Conservation (phyloP, 495 filamentous ascomycete genomes). For the Endocarpon pusillum region DNA sequence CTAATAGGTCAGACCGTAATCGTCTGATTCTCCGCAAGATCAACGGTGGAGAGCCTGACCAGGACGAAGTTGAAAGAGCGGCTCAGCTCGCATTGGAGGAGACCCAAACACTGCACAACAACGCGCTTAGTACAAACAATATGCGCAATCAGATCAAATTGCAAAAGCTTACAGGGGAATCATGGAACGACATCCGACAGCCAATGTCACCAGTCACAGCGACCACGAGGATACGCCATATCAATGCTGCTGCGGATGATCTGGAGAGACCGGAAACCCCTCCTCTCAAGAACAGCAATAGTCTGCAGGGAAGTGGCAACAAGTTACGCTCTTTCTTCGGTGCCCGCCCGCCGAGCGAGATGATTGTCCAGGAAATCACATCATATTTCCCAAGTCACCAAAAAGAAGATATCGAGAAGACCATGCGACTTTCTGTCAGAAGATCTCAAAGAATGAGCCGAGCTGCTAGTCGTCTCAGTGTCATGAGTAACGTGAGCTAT, state of each 20-base stretch:
- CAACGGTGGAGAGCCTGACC: constrained; percentile 68
- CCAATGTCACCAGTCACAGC: constrained; percentile 59
- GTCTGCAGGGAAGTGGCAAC: constrained; percentile 31
- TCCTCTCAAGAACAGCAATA: constrained; percentile 21
- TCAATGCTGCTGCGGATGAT: constrained; percentile 40
- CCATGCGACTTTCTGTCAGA: constrained; percentile 76
- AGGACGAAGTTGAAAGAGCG: constrained; percentile 62
- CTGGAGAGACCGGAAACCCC: constrained; percentile 37
- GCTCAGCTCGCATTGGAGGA: constrained; percentile 73
- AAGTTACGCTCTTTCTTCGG: constrained; percentile 70
- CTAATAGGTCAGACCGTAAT: constrained; percentile 52
- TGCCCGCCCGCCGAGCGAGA: constrained; percentile 79
- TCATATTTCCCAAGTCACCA: constrained; percentile 96
- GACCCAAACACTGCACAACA: constrained; percentile 49
- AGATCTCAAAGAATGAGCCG: constrained; percentile 79
- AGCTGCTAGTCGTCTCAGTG: constrained; percentile 78
- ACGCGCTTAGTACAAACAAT: constrained; percentile 43
- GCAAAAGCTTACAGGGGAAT: constrained; percentile 68
- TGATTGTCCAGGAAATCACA: constrained; percentile 88
- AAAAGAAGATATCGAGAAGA: constrained; percentile 81
- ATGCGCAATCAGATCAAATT: constrained; percentile 58
- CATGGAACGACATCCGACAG: constrained; percentile 64
- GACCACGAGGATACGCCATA: constrained; percentile 42
- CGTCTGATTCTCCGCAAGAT: constrained; percentile 82
- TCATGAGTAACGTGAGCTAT: constrained; percentile 84